Conservation (phyloP, 495 filamentous ascomycete genomes). For the Tuber borchii region DNA sequence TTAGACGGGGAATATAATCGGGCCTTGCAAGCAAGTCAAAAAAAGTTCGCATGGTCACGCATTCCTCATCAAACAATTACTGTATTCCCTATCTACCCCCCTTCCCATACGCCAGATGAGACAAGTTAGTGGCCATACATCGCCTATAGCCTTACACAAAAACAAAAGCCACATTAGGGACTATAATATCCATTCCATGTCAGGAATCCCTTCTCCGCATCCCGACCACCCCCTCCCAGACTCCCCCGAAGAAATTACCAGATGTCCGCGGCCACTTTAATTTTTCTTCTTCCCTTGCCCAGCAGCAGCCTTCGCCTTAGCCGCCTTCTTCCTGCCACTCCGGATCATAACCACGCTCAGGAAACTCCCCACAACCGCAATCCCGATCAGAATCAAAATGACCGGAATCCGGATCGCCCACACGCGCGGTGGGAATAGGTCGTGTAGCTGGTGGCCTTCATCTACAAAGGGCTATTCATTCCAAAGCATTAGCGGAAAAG, state of each 20-base stretch:
- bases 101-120: background rate
- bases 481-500: slow-evolving; percentile 14
- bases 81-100: background rate
- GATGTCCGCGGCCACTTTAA: slow-evolving; percentile 4
- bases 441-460: slow-evolving; percentile 82
- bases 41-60: background rate
- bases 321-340: slow-evolving; percentile 93
- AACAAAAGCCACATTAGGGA: background rate
- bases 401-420: slow-evolving; percentile 99
- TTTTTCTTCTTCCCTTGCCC: slow-evolving; percentile 64
- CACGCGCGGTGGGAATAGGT: slow-evolving; percentile 91
- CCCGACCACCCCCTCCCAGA: background rate
- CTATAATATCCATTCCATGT: background rate
- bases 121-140: background rate
- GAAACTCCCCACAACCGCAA: slow-evolving; percentile 92
- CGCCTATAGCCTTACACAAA: background rate
- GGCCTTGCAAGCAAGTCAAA: background rate
- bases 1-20: background rate
- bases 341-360: slow-evolving; percentile 97
- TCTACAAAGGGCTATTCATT: slow-evolving; percentile 90
- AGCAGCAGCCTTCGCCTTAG: slow-evolving; percentile 74
- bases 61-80: background rate
- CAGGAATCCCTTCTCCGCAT: background rate
- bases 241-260: background rate
- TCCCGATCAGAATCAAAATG: slow-evolving; percentile 85